Evolutionary conservation across 768 basidiomycete genomes (phyloP).

Genomic region (Kondoa malvinella): DNA sequence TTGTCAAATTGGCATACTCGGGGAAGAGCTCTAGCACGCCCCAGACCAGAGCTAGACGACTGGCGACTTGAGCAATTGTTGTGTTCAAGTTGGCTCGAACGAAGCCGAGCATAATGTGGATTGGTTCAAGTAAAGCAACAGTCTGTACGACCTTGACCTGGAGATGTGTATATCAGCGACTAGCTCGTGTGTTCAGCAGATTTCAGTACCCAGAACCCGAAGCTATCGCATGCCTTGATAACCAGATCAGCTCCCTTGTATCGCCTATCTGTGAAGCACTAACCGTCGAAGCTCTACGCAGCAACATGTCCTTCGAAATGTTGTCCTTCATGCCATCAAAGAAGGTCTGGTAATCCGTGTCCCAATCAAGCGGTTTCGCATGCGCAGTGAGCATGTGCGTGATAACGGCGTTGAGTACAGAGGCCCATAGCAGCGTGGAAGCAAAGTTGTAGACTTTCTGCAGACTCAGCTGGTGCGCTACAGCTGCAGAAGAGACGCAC

Average conservation of each 20-base stretch:
- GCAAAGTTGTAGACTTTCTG: slow-evolving; percentile 50
- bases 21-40: slow-evolving; percentile 52
- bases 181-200: not conserved
- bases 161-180: slow-evolving; percentile 14
- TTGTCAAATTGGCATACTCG: slow-evolving; percentile 36
- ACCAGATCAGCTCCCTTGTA: not conserved
- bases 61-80: slow-evolving; percentile 61
- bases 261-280: slow-evolving; percentile 29
- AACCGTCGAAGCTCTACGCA: slow-evolving; percentile 32
- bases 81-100: slow-evolving; percentile 61
- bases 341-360: slow-evolving; percentile 17
- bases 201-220: not conserved
- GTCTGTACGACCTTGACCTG: slow-evolving; percentile 59
- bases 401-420: slow-evolving; percentile 42
- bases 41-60: slow-evolving; percentile 71
- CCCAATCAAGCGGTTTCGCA: not conserved
- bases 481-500: not conserved
- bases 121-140: slow-evolving; percentile 62
- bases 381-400: slow-evolving; percentile 12
- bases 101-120: slow-evolving; percentile 60
- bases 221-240: not conserved
- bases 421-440: slow-evolving; percentile 58
- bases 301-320: too few species aligned
- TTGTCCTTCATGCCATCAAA: too few species aligned
- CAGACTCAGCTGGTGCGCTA: too few species aligned